Base-by-base conservation (phyloP, 163 green algal species). In the Scenedesmus sp. region DNA sequence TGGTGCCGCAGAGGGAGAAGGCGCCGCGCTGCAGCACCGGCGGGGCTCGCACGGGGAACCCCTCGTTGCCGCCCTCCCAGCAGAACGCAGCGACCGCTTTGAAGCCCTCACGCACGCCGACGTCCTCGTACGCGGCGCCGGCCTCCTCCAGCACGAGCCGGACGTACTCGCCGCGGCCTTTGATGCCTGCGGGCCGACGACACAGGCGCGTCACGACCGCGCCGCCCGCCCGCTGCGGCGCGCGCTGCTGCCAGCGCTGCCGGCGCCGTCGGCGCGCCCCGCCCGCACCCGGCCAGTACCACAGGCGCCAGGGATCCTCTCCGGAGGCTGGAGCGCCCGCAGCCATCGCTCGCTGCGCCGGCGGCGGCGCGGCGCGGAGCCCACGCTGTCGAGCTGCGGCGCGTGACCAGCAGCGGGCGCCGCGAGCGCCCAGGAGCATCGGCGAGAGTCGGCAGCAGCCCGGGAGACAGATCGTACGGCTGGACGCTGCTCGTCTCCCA, bases 121-220 rank as follows among this genome's bases (percentile, higher is more conserved):
- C 75, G 47, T 86, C 81, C 3, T 58, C 24, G 71, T 84, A 84
- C 11, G 67, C 53, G 13, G 81, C 75, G 7, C 77, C 66, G 2
- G 79, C 82, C 60, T 88, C 84, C 58, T 87, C 84, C 63, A 88
- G 83, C 50, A 84, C 48, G 26, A 88, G 57, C 15, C 84, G 78
- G 4, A 88, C 70, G 48, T 87, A 86, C 70, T 88, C 84, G 1
- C 84, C 84, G 29, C 84, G 79, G 28, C 84, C 84, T 70, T 88
- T 88, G n/a, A 88, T 73, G 44, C 83, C 83, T 47, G 78, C 53
- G 36, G n/a, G n/a, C n/a, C n/a, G n/a, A n/a, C n/a, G n/a, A n/a
- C n/a, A n/a, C n/a, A n/a, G n/a, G n/a, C n/a, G n/a, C n/a, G n/a
- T n/a, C n/a, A n/a, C n/a, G n/a, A n/a, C n/a, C n/a, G n/a, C 50